Evolutionary conservation across 1,284 basidiomycete genomes (phyloP).

Genomic region (Apiotrichum laibachii): DNA sequence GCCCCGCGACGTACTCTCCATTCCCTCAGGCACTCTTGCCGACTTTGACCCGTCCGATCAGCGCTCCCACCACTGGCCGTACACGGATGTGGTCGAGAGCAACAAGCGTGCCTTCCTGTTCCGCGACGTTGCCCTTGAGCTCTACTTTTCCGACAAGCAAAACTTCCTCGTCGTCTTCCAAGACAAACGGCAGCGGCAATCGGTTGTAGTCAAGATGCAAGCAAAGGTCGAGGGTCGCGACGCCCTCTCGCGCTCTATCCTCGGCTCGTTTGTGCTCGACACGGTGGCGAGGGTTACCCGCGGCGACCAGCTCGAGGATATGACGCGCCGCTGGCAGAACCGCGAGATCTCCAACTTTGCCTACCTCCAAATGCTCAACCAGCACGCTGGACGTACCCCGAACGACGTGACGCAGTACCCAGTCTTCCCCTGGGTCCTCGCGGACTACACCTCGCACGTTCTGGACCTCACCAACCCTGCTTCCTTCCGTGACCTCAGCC

Average conservation of each 20-base stretch:
- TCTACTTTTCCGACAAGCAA: slow-evolving; percentile 84
- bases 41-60: slow-evolving; percentile 70
- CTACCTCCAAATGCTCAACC: slow-evolving; percentile 80
- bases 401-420: slow-evolving; percentile 93
- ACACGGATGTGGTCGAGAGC: slow-evolving; percentile 71
- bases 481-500: slow-evolving; percentile 68
- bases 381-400: slow-evolving; percentile 84
- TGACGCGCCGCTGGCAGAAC: slow-evolving; percentile 69
- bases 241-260: slow-evolving; percentile 40
- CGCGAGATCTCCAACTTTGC: slow-evolving; percentile 88
- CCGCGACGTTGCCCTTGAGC: slow-evolving; percentile 85
- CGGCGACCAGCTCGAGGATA: slow-evolving; percentile 49
- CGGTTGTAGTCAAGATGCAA: slow-evolving; percentile 62
- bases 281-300: slow-evolving; percentile 45
- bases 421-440: slow-evolving; percentile 81
- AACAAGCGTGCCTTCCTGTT: slow-evolving; percentile 83
- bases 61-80: slow-evolving; percentile 73
- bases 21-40: slow-evolving; percentile 73
- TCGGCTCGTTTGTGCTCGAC: slow-evolving; percentile 51
- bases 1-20: slow-evolving; percentile 74
- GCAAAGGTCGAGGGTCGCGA: slow-evolving; percentile 47
- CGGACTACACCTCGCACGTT: slow-evolving; percentile 73
- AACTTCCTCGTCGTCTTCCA: slow-evolving; percentile 76
- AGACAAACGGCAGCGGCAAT: slow-evolving; percentile 64
- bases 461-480: slow-evolving; percentile 67